phyloP scores from a whole-genome alignment of 2,329 filamentous ascomycete species.

The Graphilbum sp. region DNA sequence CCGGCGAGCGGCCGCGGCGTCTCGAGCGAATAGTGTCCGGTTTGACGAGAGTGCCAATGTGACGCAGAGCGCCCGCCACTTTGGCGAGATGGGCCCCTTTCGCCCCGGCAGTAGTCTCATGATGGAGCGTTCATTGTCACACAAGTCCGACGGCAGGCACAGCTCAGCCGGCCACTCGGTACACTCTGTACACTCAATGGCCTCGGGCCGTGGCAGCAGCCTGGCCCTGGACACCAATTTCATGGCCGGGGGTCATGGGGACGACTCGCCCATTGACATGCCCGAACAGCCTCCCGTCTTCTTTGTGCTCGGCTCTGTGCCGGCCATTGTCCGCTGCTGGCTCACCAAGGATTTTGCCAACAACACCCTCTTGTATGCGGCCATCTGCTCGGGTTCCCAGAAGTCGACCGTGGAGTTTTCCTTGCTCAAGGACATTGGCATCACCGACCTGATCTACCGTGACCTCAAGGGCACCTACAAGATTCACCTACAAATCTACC shows the following conservation, averaged over 20 bases:
- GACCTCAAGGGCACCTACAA: conserved; percentile 49
- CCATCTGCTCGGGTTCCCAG: conserved; percentile 82
- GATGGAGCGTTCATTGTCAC: conserved; percentile 81
- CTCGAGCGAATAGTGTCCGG: conserved; percentile 87
- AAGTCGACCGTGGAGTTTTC: conserved; percentile 66
- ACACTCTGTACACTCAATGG: conserved; percentile 51
- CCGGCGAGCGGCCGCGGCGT: conserved; percentile 61
- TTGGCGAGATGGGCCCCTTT: conserved; percentile 62
- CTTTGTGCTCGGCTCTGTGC: conserved; percentile 73
- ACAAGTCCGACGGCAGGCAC: conserved; percentile 89
- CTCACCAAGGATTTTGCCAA: conserved; percentile 82
- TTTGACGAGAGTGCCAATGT: conserved; percentile 91
- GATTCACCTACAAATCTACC: conserved; percentile 67
- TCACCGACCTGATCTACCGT: conserved; percentile 48
- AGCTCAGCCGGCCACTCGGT: conserved; percentile 69
- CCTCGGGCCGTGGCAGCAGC: conserved; percentile 72
- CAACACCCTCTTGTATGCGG: conserved; percentile 75
- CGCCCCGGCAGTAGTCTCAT: conserved; percentile 71
- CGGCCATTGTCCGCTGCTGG: conserved; percentile 93
- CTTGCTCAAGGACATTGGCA: conserved; percentile 57
- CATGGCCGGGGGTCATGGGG: conserved; percentile 42
- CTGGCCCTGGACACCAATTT: conserved; percentile 66
- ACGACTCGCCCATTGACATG: conserved; percentile 54
- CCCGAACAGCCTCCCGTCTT: conserved; percentile 68
- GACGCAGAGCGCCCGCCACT: conserved; percentile 65